phyloP scores from a whole-genome alignment of 2,329 filamentous ascomycete genomes.

The Penicillium sumatraense region DNA sequence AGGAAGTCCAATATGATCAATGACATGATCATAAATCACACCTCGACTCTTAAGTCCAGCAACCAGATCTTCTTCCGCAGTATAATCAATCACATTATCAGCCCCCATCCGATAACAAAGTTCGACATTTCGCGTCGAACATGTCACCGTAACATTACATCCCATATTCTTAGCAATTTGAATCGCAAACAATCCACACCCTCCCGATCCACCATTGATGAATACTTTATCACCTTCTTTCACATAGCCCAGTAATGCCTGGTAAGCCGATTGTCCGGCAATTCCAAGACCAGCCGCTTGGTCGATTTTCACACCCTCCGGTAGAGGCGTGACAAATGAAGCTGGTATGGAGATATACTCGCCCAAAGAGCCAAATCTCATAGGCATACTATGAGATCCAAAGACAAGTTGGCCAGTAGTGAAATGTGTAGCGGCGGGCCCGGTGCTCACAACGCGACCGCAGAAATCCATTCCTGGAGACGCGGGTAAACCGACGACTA shows the following conservation, averaged over 20 bases:
- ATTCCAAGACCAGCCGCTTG: conserved; percentile 52
- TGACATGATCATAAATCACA: conserved; percentile 55
- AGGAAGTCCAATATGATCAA: conserved; percentile 63
- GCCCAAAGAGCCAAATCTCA: conserved; percentile 48
- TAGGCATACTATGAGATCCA: conserved; percentile 40
- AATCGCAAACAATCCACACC: conserved; percentile 63
- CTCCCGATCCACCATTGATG: conserved; percentile 68
- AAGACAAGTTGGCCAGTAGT: conserved; percentile 52
- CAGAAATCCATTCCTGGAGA: conserved; percentile 58
- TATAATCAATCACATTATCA: conserved; percentile 68
- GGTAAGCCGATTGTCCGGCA: conserved; percentile 55
- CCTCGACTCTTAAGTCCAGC: conserved; percentile 53
- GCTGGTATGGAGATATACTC: conserved; percentile 47
- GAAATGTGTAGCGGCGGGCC: conserved; percentile 35
- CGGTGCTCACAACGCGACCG: conserved; percentile 49
- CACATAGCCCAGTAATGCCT: conserved; percentile 53
- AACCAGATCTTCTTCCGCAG: conserved; percentile 50
- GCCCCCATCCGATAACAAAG: conserved; percentile 64
- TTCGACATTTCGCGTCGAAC: conserved; percentile 62
- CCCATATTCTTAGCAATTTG: conserved; percentile 67
- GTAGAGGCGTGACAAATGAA: conserved; percentile 45
- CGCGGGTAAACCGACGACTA: conserved; percentile 48
- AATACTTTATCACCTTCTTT: conserved; percentile 61
- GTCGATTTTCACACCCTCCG: conserved; percentile 48
- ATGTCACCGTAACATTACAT: conserved; percentile 63